Base-by-base conservation (phyloP, 108 stramenopile species). In the Craspedostauros australis region DNA sequence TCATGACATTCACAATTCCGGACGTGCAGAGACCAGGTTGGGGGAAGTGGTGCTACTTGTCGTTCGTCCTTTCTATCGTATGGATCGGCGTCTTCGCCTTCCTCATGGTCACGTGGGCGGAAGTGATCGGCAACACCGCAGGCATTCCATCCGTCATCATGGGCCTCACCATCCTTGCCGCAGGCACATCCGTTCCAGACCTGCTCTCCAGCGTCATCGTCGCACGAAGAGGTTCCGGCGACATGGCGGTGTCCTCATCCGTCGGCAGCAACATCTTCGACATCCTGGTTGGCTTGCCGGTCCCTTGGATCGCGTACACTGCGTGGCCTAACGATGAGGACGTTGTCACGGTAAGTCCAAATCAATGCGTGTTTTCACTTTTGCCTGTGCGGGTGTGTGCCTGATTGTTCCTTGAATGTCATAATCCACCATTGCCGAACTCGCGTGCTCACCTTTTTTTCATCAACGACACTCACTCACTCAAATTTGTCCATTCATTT, bases 11-110 rank as follows among this genome's bases (percentile, higher is more conserved):
- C 16, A 88, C 93, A 11, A 68, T 92, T 45, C 88, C 88, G 1
- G 88, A 95, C 75, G 82, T 80, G 16, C 42, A 70, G 55, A 62
- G 77, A 43, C 87, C 79, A 16, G 77, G 82, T 16, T 37, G 49
- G 44, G 81, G 81, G 39, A 72, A 80, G 29, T 89, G 74, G 63
- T 95, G 84, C 55, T 80, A 85, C 50, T 7, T 86, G n/a, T 70
- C 91, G 27, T 91, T 89, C 62, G 16, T 82, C 30, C 56, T 83
- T 20, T 86, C 81, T 14, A 82, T 93, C 44, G 64, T 41, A 23
- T 95, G 95, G 95, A 93, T 95, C 46, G 84, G 82, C 18, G 52
- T 69, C 1, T 91, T 77, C 65, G 72, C 84, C 11, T 91, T 77
- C 52, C 61, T 79, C 66, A 93, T 95, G 94, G 94, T 93, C 16